Evolutionary conservation across 2,329 filamentous ascomycete species (phyloP), one percentile per base, ranked within the genome.

Genomic region (Aureobasidium namibiae): DNA sequence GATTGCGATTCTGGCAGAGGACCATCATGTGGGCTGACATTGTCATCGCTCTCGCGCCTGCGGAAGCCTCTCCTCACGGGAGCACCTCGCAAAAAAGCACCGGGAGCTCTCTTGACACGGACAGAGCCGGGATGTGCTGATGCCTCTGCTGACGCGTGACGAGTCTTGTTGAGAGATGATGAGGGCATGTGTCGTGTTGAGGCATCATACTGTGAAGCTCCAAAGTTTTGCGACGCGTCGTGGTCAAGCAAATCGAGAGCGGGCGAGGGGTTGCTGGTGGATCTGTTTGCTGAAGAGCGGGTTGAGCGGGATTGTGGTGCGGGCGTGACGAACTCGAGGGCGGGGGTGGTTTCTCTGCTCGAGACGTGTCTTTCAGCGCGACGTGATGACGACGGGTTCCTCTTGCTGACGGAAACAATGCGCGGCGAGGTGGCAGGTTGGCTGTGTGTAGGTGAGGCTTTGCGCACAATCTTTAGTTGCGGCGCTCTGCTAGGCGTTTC

Each of bases 91-190:
- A 94, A 76, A 64, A 92, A 92, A 61, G 84, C 87, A 1, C 89
- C 90, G 16, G 86, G 87, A 14, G 90, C 82, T 62, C 89, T 80
- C 73, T 92, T 92, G 61, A 92, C 78, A 5, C 90, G 82, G 78
- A 91, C 83, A 0, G 89, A 90, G 65, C 86, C 86, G 61, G 89
- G 88, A 1, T 84, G 75, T 14, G 82, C 85, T 34, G 76, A 74
- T 34, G 88, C 85, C 24, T 91, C 87, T 2, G 83, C 83, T 52
- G 71, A 69, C 9, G 64, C 52, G 56, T 79, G 77, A 36, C 80
- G 77, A 16, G 73, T 76, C 52, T 78, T 76, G 36, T 76, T 76
- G 44, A 77, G 73, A 2, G 80, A 81, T 3, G 81, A 69, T 16
- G 50, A 24, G 1, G 65, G 63, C 4, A 64, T 67, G 53, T 71